Base-by-base conservation (phyloP, 2,329 filamentous ascomycete genomes). In the Neurospora sp. region DNA sequence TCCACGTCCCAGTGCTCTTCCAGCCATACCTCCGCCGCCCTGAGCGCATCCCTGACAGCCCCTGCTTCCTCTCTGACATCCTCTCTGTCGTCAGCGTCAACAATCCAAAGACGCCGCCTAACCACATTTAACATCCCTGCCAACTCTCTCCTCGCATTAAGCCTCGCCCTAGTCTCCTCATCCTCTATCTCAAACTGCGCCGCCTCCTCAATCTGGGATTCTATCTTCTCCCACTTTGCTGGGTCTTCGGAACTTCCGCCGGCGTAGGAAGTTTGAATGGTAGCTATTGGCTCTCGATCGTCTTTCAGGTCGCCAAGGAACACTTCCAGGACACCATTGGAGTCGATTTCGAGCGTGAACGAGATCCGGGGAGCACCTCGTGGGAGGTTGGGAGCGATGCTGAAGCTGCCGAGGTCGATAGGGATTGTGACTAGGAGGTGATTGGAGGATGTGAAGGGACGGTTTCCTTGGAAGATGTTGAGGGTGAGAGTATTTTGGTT, bases 161-260 rank as follows among this genome's bases (percentile, higher is more conserved):
- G 97, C 84, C 93, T 93, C 85, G 95, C 92, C 80, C 93, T 92
- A 77, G 92, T 95, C 73, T 93, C 93, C 89, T 97, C 97, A 86
- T 99, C 96, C 84, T 98, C 94, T 82, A 98, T 96, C 78, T 95
- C 95, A 81, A 93, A 99, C 85, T 97, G 92, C 88, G 98, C 95
- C 71, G 96, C 96, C 84, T 98, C 96, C 75, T 90, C 90, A 73
- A 99, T 93, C 96, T 98, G 98, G 82, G 96, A 95, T 82, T 97
- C 93, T 76, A 99, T 99, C 83, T 99, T 96, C 76, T 97, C 95
- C 78, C 91, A 90, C 77, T 91, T 93, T 68, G 98, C 90, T 81
- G 96, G 94, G 75, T 95, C 95, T 90, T 97, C 97, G 85, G 98
- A 95, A 85, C 97, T 98, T 84, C 91, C 97, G 80, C 98, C 98